These are phyloP conservation scores for Hymenoscyphus salicellus DNA, from an alignment of 2,329 filamentous ascomycete genomes.

Conservation along the genomic window DNA sequence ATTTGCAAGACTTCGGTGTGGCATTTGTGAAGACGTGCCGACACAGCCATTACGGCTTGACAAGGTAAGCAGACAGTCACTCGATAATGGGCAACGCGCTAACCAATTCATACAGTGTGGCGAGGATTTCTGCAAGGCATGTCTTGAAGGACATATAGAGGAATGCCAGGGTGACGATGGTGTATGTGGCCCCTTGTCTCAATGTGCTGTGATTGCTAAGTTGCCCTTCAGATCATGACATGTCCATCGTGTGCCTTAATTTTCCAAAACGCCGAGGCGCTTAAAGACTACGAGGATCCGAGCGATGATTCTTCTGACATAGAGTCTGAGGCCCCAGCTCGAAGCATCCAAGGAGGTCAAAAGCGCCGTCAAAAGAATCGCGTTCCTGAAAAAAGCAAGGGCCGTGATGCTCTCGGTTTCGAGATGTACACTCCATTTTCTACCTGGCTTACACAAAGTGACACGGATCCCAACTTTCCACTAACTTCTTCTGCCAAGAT, in stretches of 20 bases:
- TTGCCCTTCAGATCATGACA: slow-evolving; percentile 11
- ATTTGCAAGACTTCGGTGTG: slow-evolving; percentile 39
- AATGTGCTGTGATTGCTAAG: background rate
- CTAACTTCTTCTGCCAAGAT: slow-evolving; percentile 42
- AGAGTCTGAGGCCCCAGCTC: background rate
- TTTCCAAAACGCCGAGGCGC: slow-evolving; percentile 12
- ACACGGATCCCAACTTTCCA: slow-evolving; percentile 26
- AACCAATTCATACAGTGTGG: slow-evolving; percentile 40
- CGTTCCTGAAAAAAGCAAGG: slow-evolving; percentile 21
- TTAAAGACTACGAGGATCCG: slow-evolving; percentile 18
- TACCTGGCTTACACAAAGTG: slow-evolving; percentile 28
- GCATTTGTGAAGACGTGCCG: slow-evolving; percentile 42
- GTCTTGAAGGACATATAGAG: slow-evolving; percentile 39
- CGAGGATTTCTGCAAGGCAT: slow-evolving; percentile 54
- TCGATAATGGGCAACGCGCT: background rate
- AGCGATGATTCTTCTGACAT: slow-evolving; percentile 3
- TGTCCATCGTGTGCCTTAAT: slow-evolving; percentile 27
- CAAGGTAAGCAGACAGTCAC: slow-evolving; percentile 18
- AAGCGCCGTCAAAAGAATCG: background rate
- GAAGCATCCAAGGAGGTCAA: background rate
- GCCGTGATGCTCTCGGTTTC: slow-evolving; percentile 26
- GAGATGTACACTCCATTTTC: slow-evolving; percentile 27
- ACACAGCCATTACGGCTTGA: slow-evolving; percentile 41
- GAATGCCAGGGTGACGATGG: slow-evolving; percentile 29
- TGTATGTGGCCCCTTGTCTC: slow-evolving; percentile 6